phyloP scores from a whole-genome alignment of 495 filamentous ascomycete genomes.

The Hypoxylon rickii region DNA sequence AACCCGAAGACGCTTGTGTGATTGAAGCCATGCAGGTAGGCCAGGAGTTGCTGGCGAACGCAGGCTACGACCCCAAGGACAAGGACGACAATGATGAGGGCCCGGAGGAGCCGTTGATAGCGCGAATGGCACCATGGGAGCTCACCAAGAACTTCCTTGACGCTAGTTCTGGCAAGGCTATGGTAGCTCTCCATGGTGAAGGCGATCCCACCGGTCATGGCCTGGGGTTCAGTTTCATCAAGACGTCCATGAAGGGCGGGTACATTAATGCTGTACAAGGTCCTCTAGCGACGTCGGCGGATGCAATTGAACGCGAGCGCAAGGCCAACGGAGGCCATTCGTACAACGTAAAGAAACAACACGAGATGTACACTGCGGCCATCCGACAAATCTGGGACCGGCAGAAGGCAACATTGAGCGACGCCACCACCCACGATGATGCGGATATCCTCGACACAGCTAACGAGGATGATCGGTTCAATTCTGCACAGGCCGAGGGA shows the following conservation, averaged over 20 bases:
- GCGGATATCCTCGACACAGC: constrained; percentile 66
- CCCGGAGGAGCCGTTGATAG: constrained; percentile 68
- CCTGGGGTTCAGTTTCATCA: constrained; percentile 92
- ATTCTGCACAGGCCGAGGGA: constrained; percentile 41
- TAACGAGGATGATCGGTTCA: constrained; percentile 62
- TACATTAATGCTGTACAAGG: constrained; percentile 91
- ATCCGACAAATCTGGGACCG: constrained; percentile 89
- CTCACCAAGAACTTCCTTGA: constrained; percentile 93
- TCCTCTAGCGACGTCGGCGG: constrained; percentile 80
- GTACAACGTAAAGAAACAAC: constrained; percentile 95
- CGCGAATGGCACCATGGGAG: constrained; percentile 89
- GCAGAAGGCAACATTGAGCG: constrained; percentile 76
- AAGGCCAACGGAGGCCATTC: constrained; percentile 93
- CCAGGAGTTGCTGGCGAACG: constrained; percentile 76
- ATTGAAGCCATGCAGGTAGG: constrained; percentile 97
- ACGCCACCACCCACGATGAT: constrained; percentile 61
- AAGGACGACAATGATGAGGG: constrained; percentile 58
- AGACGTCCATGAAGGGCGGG: constrained; percentile 97
- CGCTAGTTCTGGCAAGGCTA: constrained; percentile 92
- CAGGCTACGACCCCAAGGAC: constrained; percentile 70
- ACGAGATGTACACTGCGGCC: constrained; percentile 83
- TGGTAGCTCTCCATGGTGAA: constrained; percentile 91
- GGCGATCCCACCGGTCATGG: constrained; percentile 96
- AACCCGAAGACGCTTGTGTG: constrained; percentile 92
- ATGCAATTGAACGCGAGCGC: constrained; percentile 64